These are phyloP conservation scores for Citrullus colocynthis DNA, from an alignment of 306 rosid species.

Conservation along the genomic window DNA sequence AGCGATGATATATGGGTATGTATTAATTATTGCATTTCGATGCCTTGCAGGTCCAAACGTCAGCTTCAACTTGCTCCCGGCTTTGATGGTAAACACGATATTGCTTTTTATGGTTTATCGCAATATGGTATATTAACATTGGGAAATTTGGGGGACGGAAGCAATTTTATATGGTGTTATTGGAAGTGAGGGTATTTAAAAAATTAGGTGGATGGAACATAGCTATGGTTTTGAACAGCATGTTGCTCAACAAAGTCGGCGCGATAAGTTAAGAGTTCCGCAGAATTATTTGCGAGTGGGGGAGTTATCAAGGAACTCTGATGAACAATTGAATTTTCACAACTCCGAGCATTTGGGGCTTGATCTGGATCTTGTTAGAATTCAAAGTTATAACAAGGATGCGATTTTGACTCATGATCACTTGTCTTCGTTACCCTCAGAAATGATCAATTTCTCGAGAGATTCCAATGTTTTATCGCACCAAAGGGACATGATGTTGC, in stretches of 20 bases:
- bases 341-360: conserved; percentile 15
- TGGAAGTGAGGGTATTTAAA: neutral
- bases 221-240: conserved; percentile 53
- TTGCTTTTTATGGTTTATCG: neutral
- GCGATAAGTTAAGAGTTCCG: conserved; percentile 61
- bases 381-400: conserved; percentile 42
- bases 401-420: conserved; percentile 41
- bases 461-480: conserved; percentile 12
- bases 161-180: neutral
- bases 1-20: neutral
- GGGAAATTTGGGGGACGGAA: neutral
- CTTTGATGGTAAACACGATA: neutral
- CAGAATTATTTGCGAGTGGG: conserved; percentile 8
- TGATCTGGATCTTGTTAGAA: conserved; percentile 38
- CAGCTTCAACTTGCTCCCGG: neutral
- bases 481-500: conserved; percentile 13
- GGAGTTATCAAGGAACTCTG: neutral
- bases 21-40: neutral
- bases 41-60: neutral
- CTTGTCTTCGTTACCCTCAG: conserved; percentile 23
- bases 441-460: conserved; percentile 27
- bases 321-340: neutral
- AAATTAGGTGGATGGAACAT: conserved; percentile 32
- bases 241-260: conserved; percentile 84
- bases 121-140: neutral